phyloP scores from a whole-genome alignment of 768 basidiomycete species.

The Cystofilobasidium ferigula region DNA sequence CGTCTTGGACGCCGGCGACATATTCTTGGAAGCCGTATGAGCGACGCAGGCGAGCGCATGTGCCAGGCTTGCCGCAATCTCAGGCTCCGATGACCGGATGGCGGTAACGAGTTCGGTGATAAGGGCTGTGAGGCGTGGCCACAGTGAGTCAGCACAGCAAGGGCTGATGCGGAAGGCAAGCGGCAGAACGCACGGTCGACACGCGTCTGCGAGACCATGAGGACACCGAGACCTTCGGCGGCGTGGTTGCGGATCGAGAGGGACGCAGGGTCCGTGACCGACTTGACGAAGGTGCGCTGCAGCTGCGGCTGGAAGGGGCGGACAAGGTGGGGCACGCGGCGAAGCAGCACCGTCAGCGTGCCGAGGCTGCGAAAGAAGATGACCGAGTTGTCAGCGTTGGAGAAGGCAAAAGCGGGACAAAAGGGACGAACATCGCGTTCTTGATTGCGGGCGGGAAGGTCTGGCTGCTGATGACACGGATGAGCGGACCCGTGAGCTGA shows the following conservation, averaged over 20 bases:
- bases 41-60: conserved; percentile 67
- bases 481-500: conserved; percentile 87
- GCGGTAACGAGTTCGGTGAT: conserved; percentile 63
- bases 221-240: conserved; percentile 67
- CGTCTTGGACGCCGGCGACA: conserved; percentile 65
- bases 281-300: conserved; percentile 92
- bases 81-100: conserved; percentile 47
- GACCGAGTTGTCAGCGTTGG: neutral
- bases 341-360: conserved; percentile 73
- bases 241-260: conserved; percentile 68
- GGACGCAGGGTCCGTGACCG: conserved; percentile 67
- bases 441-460: conserved; percentile 86
- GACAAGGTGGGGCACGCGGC: conserved; percentile 74
- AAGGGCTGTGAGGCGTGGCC: conserved; percentile 46
- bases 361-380: conserved; percentile 43
- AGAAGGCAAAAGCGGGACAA: neutral
- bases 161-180: conserved; percentile 44
- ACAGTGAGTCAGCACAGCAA: conserved; percentile 40
- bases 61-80: conserved; percentile 63
- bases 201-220: conserved; percentile 60
- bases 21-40: conserved; percentile 55
- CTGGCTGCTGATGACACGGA: conserved; percentile 69
- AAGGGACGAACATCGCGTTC: conserved; percentile 53
- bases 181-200: conserved; percentile 16
- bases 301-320: conserved; percentile 98